Percentiles rank a stretch among this genome's conserved stretches.
These are phyloP conservation scores for Acacia pycnantha DNA, from an alignment of 331 rosid genomes.

Conservation along the genomic window DNA sequence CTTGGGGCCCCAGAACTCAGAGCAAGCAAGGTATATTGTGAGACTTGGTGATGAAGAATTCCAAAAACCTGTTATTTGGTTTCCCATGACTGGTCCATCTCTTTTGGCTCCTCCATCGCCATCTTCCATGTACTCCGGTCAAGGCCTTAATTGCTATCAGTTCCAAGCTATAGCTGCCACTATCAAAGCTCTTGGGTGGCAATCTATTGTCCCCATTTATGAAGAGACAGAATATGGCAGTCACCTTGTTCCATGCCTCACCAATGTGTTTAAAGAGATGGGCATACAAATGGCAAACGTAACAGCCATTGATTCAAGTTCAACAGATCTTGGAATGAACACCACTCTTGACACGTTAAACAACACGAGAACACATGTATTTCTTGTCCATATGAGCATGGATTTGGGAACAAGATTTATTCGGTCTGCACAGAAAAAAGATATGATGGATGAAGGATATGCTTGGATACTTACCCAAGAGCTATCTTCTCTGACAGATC, in stretches of 20 bases:
- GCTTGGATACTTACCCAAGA: slow-evolving; percentile 22
- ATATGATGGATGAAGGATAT: slow-evolving; percentile 22
- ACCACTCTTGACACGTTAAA: not conserved
- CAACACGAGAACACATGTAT: not conserved
- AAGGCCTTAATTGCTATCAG: not conserved
- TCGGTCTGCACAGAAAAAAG: not conserved
- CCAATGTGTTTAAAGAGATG: slow-evolving; percentile 3
- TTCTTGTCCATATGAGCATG: slow-evolving; percentile 29
- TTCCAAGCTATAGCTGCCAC: not conserved
- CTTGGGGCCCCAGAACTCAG: no score
- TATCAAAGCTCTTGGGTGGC: no score
- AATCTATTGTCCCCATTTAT: not conserved
- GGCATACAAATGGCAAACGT: slow-evolving; percentile 10
- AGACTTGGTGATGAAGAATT: fast-evolving
- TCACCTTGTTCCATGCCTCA: not conserved
- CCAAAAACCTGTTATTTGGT: not conserved
- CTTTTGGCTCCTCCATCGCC: not conserved
- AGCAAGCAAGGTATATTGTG: no score
- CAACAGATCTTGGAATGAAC: not conserved
- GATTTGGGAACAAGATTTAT: slow-evolving; percentile 8
- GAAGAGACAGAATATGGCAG: not conserved
- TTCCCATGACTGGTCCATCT: not conserved
- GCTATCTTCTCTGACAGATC: not conserved
- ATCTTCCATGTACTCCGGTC: not conserved
- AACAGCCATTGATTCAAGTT: not conserved